Evolutionary conservation across 2,329 filamentous ascomycete species (phyloP).

Genomic region (Aspergillus costaricaensis): DNA sequence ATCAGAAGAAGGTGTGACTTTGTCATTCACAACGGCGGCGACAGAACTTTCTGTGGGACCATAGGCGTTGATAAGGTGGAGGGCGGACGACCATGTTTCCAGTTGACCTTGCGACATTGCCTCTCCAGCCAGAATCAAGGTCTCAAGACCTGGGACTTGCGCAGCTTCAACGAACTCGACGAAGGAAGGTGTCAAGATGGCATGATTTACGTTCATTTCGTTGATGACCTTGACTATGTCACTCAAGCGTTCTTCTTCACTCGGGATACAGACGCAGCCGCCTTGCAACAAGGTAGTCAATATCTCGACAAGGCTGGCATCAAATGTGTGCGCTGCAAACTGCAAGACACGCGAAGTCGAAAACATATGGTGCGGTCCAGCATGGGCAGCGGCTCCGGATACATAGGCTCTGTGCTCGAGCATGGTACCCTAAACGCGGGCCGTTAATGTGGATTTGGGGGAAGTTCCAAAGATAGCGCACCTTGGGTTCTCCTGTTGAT

Average conservation of each 20-base stretch:
- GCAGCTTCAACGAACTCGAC: conserved; percentile 50
- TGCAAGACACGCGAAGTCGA: conserved; percentile 59
- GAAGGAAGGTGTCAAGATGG: conserved; percentile 62
- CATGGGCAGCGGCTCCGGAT: conserved; percentile 57
- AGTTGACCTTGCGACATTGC: conserved; percentile 50
- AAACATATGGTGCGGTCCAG: conserved; percentile 51
- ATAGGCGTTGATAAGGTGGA: conserved; percentile 46
- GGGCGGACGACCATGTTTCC: conserved; percentile 35
- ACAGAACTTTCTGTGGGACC: conserved; percentile 48
- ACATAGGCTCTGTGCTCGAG: conserved; percentile 63
- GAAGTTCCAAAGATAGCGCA: conserved; percentile 16
- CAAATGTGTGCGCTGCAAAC: conserved; percentile 58
- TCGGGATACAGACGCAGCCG: conserved; percentile 61
- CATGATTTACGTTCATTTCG: conserved; percentile 55
- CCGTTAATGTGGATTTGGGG: conserved; percentile 3
- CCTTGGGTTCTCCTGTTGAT: conserved; percentile 58
- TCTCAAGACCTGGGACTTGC: conserved; percentile 46
- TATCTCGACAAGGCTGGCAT: conserved; percentile 57
- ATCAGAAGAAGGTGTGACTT: conserved; percentile 33
- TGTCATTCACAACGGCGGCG: conserved; percentile 36
- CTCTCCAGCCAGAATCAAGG: conserved; percentile 49
- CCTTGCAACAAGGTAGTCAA: conserved; percentile 58
- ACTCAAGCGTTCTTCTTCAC: conserved; percentile 50
- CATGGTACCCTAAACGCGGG: conserved; percentile 55
- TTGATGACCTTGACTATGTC: conserved; percentile 55